Evolutionary conservation across 2,329 filamentous ascomycete species (phyloP).

Genomic region (Lachnellula subtilissima): DNA sequence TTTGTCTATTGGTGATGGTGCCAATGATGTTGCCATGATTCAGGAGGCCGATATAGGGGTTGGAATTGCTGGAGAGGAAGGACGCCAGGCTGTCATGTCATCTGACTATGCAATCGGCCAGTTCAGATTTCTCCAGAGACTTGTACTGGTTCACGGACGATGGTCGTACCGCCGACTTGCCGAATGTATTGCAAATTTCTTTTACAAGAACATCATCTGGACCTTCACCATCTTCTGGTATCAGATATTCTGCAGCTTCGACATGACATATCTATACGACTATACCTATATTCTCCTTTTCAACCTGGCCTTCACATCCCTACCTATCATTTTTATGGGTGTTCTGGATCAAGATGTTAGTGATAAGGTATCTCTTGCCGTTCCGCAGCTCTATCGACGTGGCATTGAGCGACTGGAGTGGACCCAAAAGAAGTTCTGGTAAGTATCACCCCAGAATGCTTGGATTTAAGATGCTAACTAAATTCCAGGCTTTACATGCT

Average conservation of each 20-base stretch:
- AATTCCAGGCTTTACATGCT: conserved; percentile 76
- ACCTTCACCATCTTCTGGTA: conserved; percentile 97
- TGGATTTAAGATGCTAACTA: conserved; percentile 30
- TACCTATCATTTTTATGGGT: conserved; percentile 93
- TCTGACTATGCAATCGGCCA: conserved; percentile 94
- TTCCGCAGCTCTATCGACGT: conserved; percentile 90
- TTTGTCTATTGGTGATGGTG: conserved; percentile 85
- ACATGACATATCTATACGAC: conserved; percentile 95
- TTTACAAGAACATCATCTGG: conserved; percentile 99
- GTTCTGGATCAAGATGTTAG: conserved; percentile 96
- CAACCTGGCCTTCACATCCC: conserved; percentile 93
- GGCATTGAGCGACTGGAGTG: conserved; percentile 96
- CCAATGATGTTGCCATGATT: conserved; percentile 97
- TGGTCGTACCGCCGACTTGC: conserved; percentile 95
- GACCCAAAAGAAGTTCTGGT: conserved; percentile 97
- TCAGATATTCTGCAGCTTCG: conserved; percentile 91
- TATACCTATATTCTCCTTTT: conserved; percentile 97
- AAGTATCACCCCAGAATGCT: conserved; percentile 34
- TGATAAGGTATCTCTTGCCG: conserved; percentile 86
- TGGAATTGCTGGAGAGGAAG: conserved; percentile 89
- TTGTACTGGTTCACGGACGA: conserved; percentile 84
- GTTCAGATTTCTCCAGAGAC: conserved; percentile 79
- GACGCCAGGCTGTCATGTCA: conserved; percentile 90
- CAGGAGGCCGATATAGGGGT: conserved; percentile 96
- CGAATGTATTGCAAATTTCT: conserved; percentile 96